Base-by-base conservation (phyloP, 768 basidiomycete genomes). In the Kwoniella newhampshirensis region DNA sequence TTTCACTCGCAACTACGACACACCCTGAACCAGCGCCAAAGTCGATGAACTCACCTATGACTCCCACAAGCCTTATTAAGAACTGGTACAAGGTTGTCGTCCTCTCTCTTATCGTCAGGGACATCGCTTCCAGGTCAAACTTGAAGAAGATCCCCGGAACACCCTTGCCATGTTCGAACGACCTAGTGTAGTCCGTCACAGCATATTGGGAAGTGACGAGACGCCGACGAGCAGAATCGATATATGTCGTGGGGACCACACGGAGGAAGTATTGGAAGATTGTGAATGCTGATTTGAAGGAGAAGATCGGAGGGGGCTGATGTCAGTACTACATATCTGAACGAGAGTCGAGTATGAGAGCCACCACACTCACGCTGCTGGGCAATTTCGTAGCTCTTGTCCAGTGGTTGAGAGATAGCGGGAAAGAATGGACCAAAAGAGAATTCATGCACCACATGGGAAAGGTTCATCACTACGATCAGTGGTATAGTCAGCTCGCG, bases 111-210 rank as follows among this genome's bases (percentile, higher is more conserved):
- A 97, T 85, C 0, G 85, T 87, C 57, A 98, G 81, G 21, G 83
- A 81, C 77, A 98, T 82, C 0, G 93, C 91, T 71, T 99, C 94
- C 35, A 97, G 78, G 57, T 99, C 93, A 74, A 91, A 97, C 77
- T 97, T 96, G 86, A 97, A 96, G 81, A 94, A 97, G 73, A 98
- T 94, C 15, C 78, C 93, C 0, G 94, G 94, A 0, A 90, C 86
- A 6, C 88, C 89, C 15, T 80, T 78, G 62, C 88, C 84, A 70
- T 89, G 87, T 18, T 84, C 79, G 2, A 96, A 79, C 17, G 83
- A 81, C 27, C 89, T 85, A 1, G 83, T 85, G 65, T 97, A 94
- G 77, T 96, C 91, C 0, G 91, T 97, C 4, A 97, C 94, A 43
- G 89, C 89, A 78, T 98, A 97, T 75, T 94, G 75, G 17, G 73